A percentile compares a stretch with the other conserved stretches of the same genome.
Evolutionary conservation across 2,329 filamentous ascomycete species (phyloP).

Genomic region (Fusarium succisae): DNA sequence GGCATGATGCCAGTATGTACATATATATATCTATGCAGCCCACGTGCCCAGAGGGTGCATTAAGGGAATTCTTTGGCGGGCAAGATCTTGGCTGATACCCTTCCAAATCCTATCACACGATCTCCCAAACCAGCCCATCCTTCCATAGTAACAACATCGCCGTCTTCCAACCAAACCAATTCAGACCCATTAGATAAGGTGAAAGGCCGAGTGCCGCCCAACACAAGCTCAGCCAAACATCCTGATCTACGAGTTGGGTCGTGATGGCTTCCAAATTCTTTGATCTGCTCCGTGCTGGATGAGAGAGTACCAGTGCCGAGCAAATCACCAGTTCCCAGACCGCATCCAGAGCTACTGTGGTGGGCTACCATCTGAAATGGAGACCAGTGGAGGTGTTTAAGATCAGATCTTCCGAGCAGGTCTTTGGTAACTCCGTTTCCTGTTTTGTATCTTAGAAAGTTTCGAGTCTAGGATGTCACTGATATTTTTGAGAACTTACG

Average conservation of each 20-base stretch:
- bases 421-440: neutral
- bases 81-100: neutral
- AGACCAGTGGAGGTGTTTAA: neutral
- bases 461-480: fast-evolving
- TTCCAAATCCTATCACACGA: neutral
- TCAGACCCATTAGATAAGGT: neutral
- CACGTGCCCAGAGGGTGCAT: neutral
- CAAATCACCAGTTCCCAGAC: neutral
- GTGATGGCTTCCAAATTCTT: neutral
- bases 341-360: neutral
- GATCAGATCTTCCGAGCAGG: neutral
- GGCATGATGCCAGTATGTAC: neutral
- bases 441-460: neutral
- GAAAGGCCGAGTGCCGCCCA: neutral
- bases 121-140: neutral
- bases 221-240: neutral
- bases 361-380: neutral
- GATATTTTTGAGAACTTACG: neutral
- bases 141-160: neutral
- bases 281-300: neutral
- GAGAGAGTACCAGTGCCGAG: neutral
- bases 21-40: neutral
- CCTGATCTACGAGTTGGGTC: neutral
- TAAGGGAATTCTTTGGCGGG: neutral
- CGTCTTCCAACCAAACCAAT: neutral